Base-by-base conservation (phyloP, 179 eudicot genomes). In the Camellia oleifera region DNA sequence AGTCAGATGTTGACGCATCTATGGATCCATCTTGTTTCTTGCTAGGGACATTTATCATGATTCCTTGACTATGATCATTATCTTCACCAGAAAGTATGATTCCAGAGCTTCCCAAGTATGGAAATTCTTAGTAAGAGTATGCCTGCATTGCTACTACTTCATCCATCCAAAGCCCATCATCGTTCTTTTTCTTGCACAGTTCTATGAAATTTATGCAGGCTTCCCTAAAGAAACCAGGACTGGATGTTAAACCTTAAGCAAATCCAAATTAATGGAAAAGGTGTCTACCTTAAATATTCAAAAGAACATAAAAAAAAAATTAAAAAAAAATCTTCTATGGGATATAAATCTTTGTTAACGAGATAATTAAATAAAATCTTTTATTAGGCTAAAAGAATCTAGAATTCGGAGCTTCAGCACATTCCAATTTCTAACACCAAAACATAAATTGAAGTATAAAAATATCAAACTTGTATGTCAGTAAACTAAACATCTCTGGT, bases 111-210 rank as follows among this genome's bases (percentile, higher is more conserved):
- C 88, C 92, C 82, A 87, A 0, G 80, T 80, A 92, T 10, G 98
- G 81, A 64, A 88, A 83, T 40, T 84, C 89, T 15, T 90, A 85
- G 72, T 79, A 91, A 84, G 90, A 83, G 65, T 77, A 87, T 14
- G 93, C 97, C 90, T 92, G 95, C 94, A 94, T 85, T 82, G 94
- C 92, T 46, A 95, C 95, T 72, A 92, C 85, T 85, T 94, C 95
- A 86, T 92, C 94, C 84, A 88, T 91, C 97, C 97, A 94, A 77
- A 86, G 80, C 82, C 89, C 80, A 69, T 94, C 98, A 69, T 88
- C 87, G 74, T 86, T 90, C 84, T 94, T 94, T 86, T 86, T 92
- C 85, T 83, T 88, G 83, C 94, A 94, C 40, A 94, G 78, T 48
- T 89, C 97, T 85, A 84, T 87, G 82, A 94, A 94, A 80, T 86